Conservation (phyloP, 306 rosid species). For the Gillenia trifoliata region DNA sequence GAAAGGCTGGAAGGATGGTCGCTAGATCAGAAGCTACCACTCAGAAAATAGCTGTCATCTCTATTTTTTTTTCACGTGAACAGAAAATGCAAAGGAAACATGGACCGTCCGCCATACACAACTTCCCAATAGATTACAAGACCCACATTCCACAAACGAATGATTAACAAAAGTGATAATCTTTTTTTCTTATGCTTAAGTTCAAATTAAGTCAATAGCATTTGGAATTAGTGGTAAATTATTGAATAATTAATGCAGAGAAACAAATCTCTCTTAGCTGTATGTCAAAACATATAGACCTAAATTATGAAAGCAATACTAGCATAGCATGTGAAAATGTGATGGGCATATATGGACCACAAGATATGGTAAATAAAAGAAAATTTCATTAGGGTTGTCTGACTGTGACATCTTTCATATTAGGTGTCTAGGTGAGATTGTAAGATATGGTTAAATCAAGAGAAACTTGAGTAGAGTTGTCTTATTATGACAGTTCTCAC, state of each 20-base stretch:
- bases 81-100: neutral
- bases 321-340: neutral
- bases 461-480: too few relatives aligned
- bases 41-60: neutral
- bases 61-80: neutral
- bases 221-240: neutral
- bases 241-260: neutral
- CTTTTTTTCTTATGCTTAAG: too few relatives aligned
- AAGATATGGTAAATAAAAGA: neutral
- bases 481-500: too few relatives aligned
- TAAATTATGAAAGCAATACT: neutral
- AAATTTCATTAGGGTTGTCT: too few relatives aligned
- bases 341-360: neutral
- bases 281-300: neutral
- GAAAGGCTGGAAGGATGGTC: constrained; percentile 1
- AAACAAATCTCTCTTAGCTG: neutral
- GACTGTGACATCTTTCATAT: neutral
- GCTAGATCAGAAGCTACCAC: neutral
- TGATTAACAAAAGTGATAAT: neutral
- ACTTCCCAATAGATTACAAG: neutral
- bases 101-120: neutral
- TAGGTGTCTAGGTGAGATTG: too few relatives aligned
- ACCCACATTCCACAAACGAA: too few relatives aligned
- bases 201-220: too few relatives aligned
- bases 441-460: too few relatives aligned